phyloP scores from a whole-genome alignment of 1,284 basidiomycete genomes.

The Sporisorium exsertum region DNA sequence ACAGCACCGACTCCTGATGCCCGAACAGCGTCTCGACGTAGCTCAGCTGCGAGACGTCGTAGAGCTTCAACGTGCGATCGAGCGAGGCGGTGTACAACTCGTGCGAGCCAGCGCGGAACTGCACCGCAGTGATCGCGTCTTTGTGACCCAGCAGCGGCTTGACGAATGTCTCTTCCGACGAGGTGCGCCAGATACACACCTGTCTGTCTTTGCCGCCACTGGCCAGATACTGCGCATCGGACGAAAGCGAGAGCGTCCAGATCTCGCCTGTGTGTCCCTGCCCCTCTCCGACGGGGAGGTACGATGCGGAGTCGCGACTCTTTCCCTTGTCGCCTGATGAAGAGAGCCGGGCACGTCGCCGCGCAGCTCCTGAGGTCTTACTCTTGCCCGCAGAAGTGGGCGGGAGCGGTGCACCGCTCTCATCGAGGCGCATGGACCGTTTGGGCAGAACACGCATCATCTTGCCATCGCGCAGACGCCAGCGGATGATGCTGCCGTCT shows the following conservation, averaged over 20 bases:
- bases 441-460: conserved; percentile 53
- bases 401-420: conserved; percentile 9
- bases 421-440: conserved; percentile 17
- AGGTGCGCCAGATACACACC: conserved; percentile 59
- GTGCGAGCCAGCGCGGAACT: conserved; percentile 81
- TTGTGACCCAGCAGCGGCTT: conserved; percentile 75
- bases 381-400: conserved; percentile 9
- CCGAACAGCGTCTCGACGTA: conserved; percentile 98
- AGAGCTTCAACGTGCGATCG: conserved; percentile 92
- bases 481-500: conserved; percentile 64
- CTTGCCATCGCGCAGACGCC: conserved; percentile 63
- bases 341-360: conserved; percentile 33
- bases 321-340: conserved; percentile 5
- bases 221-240: conserved; percentile 85
- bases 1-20: conserved; percentile 88
- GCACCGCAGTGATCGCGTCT: conserved; percentile 74
- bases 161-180: conserved; percentile 76
- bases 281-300: conserved; percentile 67
- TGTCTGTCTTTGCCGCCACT: conserved; percentile 85
- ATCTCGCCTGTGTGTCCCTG: conserved; percentile 88
- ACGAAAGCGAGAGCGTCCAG: conserved; percentile 82
- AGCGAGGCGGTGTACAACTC: conserved; percentile 85
- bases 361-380: conserved; percentile 48
- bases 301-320: conserved; percentile 7
- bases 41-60: conserved; percentile 84